phyloP scores from a whole-genome alignment of 2,329 filamentous ascomycete species.

The Pseudogymnoascus sp. region DNA sequence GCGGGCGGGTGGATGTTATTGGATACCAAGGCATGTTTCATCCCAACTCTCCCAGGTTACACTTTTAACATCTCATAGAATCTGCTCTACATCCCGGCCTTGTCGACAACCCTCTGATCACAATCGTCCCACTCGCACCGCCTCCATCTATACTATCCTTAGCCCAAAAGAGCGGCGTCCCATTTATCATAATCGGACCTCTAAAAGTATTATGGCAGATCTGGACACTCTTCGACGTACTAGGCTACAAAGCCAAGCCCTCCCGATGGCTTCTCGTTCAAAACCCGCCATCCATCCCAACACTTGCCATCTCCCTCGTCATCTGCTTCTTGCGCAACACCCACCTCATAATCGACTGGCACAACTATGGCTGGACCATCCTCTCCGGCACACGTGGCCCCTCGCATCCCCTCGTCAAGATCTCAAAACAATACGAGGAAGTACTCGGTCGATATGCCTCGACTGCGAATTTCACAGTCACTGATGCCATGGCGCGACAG shows the following conservation, averaged over 20 bases:
- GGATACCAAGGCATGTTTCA: slow-evolving; percentile 64
- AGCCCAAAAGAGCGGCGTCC: slow-evolving; percentile 48
- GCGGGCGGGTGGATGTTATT: slow-evolving; percentile 72
- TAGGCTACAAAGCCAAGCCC: slow-evolving; percentile 67
- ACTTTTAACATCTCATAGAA: slow-evolving; percentile 40
- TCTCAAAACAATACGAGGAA: slow-evolving; percentile 73
- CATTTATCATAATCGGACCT: slow-evolving; percentile 72
- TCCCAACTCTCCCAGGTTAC: slow-evolving; percentile 19
- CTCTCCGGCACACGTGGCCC: slow-evolving; percentile 53
- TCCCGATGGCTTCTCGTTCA: slow-evolving; percentile 80
- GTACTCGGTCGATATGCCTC: slow-evolving; percentile 59
- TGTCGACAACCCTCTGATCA: slow-evolving; percentile 57
- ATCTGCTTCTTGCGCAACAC: slow-evolving; percentile 71
- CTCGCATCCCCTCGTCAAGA: slow-evolving; percentile 63
- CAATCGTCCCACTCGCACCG: slow-evolving; percentile 59
- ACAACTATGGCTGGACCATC: slow-evolving; percentile 97
- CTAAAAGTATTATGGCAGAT: slow-evolving; percentile 82
- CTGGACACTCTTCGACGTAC: slow-evolving; percentile 57
- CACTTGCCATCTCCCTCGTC: slow-evolving; percentile 65
- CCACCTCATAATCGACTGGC: slow-evolving; percentile 87
- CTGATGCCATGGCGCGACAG: slow-evolving; percentile 74
- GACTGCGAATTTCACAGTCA: slow-evolving; percentile 75
- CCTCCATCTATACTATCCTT: slow-evolving; percentile 56
- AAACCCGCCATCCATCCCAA: slow-evolving; percentile 93
- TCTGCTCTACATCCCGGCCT: slow-evolving; percentile 76